Base-by-base conservation (phyloP, 495 filamentous ascomycete genomes). In the Tuber microsphaerosporum region DNA sequence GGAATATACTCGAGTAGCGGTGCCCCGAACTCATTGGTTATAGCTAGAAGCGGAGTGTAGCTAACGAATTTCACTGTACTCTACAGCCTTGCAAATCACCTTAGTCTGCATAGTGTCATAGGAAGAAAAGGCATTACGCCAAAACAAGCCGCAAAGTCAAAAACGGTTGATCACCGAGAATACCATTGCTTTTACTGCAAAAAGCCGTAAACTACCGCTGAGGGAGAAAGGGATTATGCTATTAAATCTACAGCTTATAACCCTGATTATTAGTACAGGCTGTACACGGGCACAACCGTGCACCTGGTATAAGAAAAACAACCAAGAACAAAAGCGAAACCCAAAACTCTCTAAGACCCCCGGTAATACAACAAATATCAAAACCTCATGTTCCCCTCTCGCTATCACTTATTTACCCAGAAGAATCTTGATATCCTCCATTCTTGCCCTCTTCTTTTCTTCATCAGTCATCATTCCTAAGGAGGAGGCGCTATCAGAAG, bases 381-480 rank as follows among this genome's bases (percentile, higher is more conserved):
- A 34, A 26, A 65, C 26, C 5, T 26, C 19, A 34, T 65, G 14
- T 5, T 19, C 26, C 26, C 1, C 26, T 34, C 56, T 7, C 14
- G 56, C 56, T 8, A 69, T 39, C n/a, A 17, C 41, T 68, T 82
- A 82, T 69, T 79, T 80, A 37, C 73, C 81, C 72, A 99, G 89
- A 77, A 99, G 85, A 84, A 97, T 91, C 83, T 89, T 94, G 75
- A 99, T 92, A 86, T 99, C 95, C 83, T 97, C 94, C 78, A 98
- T 92, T 73, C 92, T 86, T 82, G 95, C 92, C 80, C 92, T 85
- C 84, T 89, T 92, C 87, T 94, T 97, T 84, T 97, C 94, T 75
- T 97, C 94, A 77, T 97, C 93, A 48, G 86, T 91, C 88, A 97
- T 93, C 89, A 99, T 92, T 3, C 96, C 96, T 72, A 99, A 85